phyloP scores from a whole-genome alignment of 495 filamentous ascomycete species.

The Chlorociboria aeruginascens region DNA sequence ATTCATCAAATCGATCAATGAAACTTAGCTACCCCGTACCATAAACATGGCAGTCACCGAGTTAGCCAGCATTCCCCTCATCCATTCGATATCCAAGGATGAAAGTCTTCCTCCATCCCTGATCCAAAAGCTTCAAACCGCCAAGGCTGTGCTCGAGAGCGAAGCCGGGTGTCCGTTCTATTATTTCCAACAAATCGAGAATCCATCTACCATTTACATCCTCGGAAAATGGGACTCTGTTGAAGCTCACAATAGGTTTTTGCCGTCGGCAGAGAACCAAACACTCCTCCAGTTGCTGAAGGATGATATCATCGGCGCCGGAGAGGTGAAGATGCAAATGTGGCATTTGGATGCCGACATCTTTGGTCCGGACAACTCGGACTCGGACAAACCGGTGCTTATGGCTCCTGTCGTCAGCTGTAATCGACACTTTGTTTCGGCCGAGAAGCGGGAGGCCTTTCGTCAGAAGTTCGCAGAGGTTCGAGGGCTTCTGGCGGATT shows the following conservation, averaged over 20 bases:
- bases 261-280: slow-evolving; percentile 26
- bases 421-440: slow-evolving; percentile 29
- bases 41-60: slow-evolving; percentile 39
- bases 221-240: slow-evolving; percentile 39
- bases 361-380: slow-evolving; percentile 13
- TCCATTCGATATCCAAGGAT: slow-evolving; percentile 13
- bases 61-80: slow-evolving; percentile 34
- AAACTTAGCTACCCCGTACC: background rate
- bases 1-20: no score
- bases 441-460: slow-evolving; percentile 29
- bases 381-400: slow-evolving; percentile 20
- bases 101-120: slow-evolving; percentile 19
- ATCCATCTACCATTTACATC: slow-evolving; percentile 33
- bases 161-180: background rate
- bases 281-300: slow-evolving; percentile 28
- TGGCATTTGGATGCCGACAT: slow-evolving; percentile 8
- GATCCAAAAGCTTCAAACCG: slow-evolving; percentile 28
- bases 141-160: slow-evolving; percentile 17
- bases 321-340: slow-evolving; percentile 10
- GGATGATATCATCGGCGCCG: slow-evolving; percentile 28
- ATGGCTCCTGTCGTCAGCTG: slow-evolving; percentile 33
- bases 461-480: slow-evolving; percentile 27
- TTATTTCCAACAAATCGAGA: slow-evolving; percentile 32
- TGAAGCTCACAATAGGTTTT: slow-evolving; percentile 27
- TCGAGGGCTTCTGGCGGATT: slow-evolving; percentile 27